Conservation (phyloP, 2,329 filamentous ascomycete species). For the Fusarium sp. region DNA sequence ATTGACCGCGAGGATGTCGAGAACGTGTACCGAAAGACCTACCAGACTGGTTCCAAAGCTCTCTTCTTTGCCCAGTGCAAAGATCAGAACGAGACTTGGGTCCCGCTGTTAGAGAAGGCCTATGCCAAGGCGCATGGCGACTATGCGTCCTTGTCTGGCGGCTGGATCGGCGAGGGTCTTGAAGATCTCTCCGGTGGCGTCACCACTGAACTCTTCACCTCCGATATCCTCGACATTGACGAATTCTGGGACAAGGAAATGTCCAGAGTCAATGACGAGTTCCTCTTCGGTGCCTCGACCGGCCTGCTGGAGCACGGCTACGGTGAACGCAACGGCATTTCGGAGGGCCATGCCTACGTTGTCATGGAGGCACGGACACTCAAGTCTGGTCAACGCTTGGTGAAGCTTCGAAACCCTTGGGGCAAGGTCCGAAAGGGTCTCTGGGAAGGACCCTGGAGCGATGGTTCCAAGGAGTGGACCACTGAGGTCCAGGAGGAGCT, state of each 20-base stretch:
- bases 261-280: slow-evolving; percentile 79
- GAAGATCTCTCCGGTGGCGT: slow-evolving; percentile 72
- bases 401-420: slow-evolving; percentile 69
- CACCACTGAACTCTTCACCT: slow-evolving; percentile 71
- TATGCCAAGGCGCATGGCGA: slow-evolving; percentile 86
- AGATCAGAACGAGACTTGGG: slow-evolving; percentile 82
- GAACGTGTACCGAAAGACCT: slow-evolving; percentile 72
- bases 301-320: slow-evolving; percentile 70
- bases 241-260: slow-evolving; percentile 85
- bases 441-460: slow-evolving; percentile 67
- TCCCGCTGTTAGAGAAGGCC: slow-evolving; percentile 80
- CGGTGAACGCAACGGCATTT: slow-evolving; percentile 65
- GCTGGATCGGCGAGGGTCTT: slow-evolving; percentile 69
- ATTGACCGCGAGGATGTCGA: slow-evolving; percentile 77
- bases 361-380: slow-evolving; percentile 65
- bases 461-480: slow-evolving; percentile 69
- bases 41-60: slow-evolving; percentile 77
- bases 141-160: slow-evolving; percentile 73
- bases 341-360: slow-evolving; percentile 66
- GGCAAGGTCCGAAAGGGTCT: slow-evolving; percentile 64
- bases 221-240: slow-evolving; percentile 78
- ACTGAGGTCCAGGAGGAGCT: slow-evolving; percentile 64
- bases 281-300: slow-evolving; percentile 75
- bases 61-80: slow-evolving; percentile 80
- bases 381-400: slow-evolving; percentile 61